Evolutionary conservation across 2,329 filamentous ascomycete genomes (phyloP), one percentile per base, ranked within the genome.

Genomic region (Fusarium beomiforme): DNA sequence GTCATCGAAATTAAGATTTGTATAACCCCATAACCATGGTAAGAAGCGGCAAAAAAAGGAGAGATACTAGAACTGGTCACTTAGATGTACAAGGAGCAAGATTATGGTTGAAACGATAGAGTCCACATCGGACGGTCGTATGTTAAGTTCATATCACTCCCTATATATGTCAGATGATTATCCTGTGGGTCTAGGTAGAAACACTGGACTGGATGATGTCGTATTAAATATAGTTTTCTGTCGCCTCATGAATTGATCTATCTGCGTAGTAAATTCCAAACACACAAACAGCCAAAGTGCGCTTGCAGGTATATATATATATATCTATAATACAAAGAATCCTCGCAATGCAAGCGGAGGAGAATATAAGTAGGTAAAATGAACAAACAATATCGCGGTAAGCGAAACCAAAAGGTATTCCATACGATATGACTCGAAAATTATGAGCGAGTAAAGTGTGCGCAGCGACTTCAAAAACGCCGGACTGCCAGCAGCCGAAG

Each of bases 291-390:
- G 44, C 44, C 29, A 42, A 55, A 39, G 43, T 57, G 63, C 70
- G 69, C 69, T 74, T 17, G 26, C 43, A 72, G 69, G 69, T 73
- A 74, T 74, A 72, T 67, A 54, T 68, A 66, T 69, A 24, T 73
- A 74, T 74, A 72, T 67, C 56, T 68, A 66, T 69, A 24, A 34
- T 73, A 72, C 57, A 72, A 59, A 17, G 34, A 39, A 62, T 60
- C 60, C 59, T 42, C 23, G 19, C 31, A 26, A 47, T 24, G 8
- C 46, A 51, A 54, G 51, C 33, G n/a, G 21, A 34, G 12, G 26
- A 21, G 49, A 33, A 50, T 39, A 44, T 16, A 13, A 26, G 29
- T n/a, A 37, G 4, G 17, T 8, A 24, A 51, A 31, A 16, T 19
- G 7, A 29, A 24, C 11, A 39, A 34, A 43, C 26, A 42, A 59